Conservation (phyloP, 495 filamentous ascomycete species). For the Aspergillus asperescens region DNA sequence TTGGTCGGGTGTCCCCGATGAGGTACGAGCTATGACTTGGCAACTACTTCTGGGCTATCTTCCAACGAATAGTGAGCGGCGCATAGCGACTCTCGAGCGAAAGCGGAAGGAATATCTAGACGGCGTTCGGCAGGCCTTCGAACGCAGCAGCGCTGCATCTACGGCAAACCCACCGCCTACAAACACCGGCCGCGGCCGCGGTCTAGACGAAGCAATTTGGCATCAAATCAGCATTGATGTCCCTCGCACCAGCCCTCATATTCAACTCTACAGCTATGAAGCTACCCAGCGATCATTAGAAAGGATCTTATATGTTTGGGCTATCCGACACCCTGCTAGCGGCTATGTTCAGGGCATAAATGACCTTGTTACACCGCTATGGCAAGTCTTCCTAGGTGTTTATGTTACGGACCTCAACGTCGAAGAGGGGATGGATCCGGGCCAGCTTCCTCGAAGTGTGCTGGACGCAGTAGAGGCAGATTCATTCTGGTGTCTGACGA, state of each 20-base stretch:
- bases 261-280: constrained; percentile 90
- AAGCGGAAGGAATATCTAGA: constrained; percentile 97
- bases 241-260: constrained; percentile 91
- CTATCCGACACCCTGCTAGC: constrained; percentile 91
- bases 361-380: constrained; percentile 95
- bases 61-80: constrained; percentile 85
- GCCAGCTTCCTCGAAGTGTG: constrained; percentile 82
- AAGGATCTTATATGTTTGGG: constrained; percentile 95
- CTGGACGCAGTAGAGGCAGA: constrained; percentile 97
- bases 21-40: constrained; percentile 97
- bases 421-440: constrained; percentile 92
- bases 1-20: constrained; percentile 91
- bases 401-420: constrained; percentile 94
- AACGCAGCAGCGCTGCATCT: constrained; percentile 51
- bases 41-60: constrained; percentile 92
- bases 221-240: constrained; percentile 99
- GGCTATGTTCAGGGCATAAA: constrained; percentile 99
- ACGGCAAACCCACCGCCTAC: constrained; percentile 33
- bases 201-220: constrained; percentile 93
- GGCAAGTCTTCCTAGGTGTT: constrained; percentile 89
- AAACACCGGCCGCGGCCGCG: constrained; percentile 52
- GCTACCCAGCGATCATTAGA: constrained; percentile 91
- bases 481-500: constrained; percentile 96
- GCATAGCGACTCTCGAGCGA: constrained; percentile 83
- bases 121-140: constrained; percentile 91